phyloP scores from a whole-genome alignment of 164 flowering plant genomes.

The Vitis rupestris region DNA sequence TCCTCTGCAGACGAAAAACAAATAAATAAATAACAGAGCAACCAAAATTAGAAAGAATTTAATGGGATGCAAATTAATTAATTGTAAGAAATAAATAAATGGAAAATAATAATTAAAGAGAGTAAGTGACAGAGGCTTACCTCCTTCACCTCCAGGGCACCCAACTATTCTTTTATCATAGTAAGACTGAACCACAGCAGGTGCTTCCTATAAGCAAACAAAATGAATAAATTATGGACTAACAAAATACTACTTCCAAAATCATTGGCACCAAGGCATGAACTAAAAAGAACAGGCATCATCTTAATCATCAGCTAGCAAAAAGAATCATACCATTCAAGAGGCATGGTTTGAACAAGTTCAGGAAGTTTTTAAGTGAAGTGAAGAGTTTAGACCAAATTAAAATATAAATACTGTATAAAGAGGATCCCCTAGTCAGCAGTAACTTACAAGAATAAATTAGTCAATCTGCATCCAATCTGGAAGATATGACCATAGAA shows the following conservation, averaged over 20 bases:
- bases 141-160: conserved; percentile 80
- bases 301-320: not conserved
- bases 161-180: conserved; percentile 72
- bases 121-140: conserved; percentile 24
- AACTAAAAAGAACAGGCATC: not conserved
- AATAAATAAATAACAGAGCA: no score
- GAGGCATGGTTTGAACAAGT: not conserved
- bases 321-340: not conserved
- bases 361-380: no score
- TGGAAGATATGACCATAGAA: no score
- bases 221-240: not conserved
- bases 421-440: no score
- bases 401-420: no score
- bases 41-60: not conserved
- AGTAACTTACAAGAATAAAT: no score
- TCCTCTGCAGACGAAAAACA: conserved; percentile 37
- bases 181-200: conserved; percentile 58
- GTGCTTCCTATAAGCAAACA: conserved; percentile 47
- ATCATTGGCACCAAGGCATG: not conserved
- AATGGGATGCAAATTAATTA: not conserved
- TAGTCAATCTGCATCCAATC: no score
- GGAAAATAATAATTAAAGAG: not conserved
- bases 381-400: no score
- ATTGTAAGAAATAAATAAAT: not conserved
- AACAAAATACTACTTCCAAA: not conserved